Conservation (phyloP, 2,329 filamentous ascomycete genomes). For the Scytalidium sp. region DNA sequence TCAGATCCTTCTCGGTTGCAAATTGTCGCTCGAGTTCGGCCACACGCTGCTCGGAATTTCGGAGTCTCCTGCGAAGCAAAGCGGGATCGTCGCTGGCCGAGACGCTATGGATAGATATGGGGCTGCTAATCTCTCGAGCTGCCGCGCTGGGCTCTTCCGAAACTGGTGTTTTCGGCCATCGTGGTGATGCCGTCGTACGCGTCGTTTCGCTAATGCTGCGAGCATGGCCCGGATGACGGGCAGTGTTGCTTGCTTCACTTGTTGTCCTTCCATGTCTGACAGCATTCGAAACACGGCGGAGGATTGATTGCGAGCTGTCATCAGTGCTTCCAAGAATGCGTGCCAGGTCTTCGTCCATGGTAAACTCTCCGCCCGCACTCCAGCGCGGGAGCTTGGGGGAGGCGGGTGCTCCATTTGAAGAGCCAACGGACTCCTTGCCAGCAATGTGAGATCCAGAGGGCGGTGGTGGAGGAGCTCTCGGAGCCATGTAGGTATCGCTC, state of each 20-base stretch:
- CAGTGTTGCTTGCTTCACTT: constrained; percentile 57
- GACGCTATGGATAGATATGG: constrained; percentile 57
- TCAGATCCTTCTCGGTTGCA: constrained; percentile 45
- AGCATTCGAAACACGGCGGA: constrained; percentile 88
- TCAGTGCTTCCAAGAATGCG: constrained; percentile 74
- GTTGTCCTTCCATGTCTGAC: constrained; percentile 89
- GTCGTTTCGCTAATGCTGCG: constrained; percentile 68
- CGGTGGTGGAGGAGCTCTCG: constrained; percentile 28
- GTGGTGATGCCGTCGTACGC: constrained; percentile 61
- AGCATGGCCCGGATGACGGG: constrained; percentile 46
- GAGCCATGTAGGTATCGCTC: constrained; percentile 30
- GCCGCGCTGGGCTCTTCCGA: constrained; percentile 49
- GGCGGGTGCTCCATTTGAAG: constrained; percentile 29
- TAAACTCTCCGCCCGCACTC: constrained; percentile 83
- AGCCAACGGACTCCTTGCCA: constrained; percentile 47
- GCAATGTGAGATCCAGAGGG: constrained; percentile 13
- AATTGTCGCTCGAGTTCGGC: constrained; percentile 84
- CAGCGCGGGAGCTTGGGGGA: constrained; percentile 70
- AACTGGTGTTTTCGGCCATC: constrained; percentile 66
- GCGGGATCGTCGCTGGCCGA: constrained; percentile 62
- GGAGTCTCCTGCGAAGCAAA: constrained; percentile 70
- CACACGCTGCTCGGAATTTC: constrained; percentile 79
- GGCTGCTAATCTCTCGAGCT: constrained; percentile 67
- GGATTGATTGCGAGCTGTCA: constrained; percentile 72
- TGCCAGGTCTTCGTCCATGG: constrained; percentile 93